phyloP scores from a whole-genome alignment of 257 asterid genomes.

The Plantago ovata region DNA sequence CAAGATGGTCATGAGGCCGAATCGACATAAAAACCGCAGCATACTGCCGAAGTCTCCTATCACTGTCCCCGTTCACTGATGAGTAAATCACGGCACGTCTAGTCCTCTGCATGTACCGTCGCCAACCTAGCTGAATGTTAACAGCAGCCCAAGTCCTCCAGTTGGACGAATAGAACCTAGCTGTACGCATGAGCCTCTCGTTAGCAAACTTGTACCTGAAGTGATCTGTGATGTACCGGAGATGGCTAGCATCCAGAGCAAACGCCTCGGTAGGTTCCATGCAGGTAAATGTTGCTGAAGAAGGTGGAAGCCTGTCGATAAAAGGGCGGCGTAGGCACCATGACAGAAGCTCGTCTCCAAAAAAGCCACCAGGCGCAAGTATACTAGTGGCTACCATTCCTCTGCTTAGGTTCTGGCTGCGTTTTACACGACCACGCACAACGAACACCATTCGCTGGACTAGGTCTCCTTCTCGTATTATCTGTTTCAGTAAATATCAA shows the following conservation, averaged over 20 bases:
- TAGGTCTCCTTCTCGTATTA: slow-evolving; percentile 88
- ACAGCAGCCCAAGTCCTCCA: slow-evolving; percentile 99
- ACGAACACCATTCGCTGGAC: slow-evolving; percentile 76
- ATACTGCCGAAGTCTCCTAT: slow-evolving; percentile 63
- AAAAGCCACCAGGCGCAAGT: slow-evolving; percentile 73
- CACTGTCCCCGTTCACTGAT: slow-evolving; percentile 32
- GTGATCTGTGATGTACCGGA: slow-evolving; percentile 74
- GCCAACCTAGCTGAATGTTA: slow-evolving; percentile 82
- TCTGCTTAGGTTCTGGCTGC: slow-evolving; percentile 71
- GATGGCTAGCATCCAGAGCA: slow-evolving; percentile 55
- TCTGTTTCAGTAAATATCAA: slow-evolving; percentile 36
- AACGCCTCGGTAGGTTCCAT: slow-evolving; percentile 68
- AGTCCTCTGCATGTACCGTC: slow-evolving; percentile 51
- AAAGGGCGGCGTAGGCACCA: slow-evolving; percentile 97
- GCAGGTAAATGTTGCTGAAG: slow-evolving; percentile 83
- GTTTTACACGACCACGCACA: slow-evolving; percentile 62
- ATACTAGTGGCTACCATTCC: slow-evolving; percentile 64
- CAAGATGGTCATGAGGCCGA: slow-evolving; percentile 93
- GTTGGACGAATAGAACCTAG: slow-evolving; percentile 69
- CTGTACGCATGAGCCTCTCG: slow-evolving; percentile 66
- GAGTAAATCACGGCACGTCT: slow-evolving; percentile 28
- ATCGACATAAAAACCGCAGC: slow-evolving; percentile 86
- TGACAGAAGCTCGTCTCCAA: slow-evolving; percentile 87
- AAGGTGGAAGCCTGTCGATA: slow-evolving; percentile 74
- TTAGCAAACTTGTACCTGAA: slow-evolving; percentile 79